phyloP scores from a whole-genome alignment of 2,329 filamentous ascomycete genomes.

The Talaromyces atroroseus region DNA sequence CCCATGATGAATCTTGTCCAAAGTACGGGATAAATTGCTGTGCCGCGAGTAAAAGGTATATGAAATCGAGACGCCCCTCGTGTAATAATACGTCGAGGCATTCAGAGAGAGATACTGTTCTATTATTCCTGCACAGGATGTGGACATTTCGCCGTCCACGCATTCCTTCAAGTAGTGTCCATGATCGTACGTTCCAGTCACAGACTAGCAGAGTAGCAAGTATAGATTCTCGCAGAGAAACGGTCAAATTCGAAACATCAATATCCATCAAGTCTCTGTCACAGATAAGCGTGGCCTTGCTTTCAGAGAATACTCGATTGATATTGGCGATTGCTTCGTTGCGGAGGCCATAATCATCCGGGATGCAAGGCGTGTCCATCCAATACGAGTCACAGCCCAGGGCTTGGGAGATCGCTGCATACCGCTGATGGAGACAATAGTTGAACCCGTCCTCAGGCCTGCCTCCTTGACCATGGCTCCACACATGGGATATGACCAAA shows the following conservation, averaged over 20 bases:
- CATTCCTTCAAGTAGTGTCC: constrained; percentile 23
- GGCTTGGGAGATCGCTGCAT: constrained; percentile 10
- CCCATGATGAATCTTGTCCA: no score
- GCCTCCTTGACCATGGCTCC: constrained; percentile 23
- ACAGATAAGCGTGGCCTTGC: constrained; percentile 24
- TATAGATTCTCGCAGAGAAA: constrained; percentile 13
- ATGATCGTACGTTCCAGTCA: constrained; percentile 24
- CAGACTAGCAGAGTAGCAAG: constrained; percentile 19
- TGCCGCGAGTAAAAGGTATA: no score
- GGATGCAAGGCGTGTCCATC: constrained; percentile 28
- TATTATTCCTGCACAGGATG: constrained; percentile 16
- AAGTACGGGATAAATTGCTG: no score
- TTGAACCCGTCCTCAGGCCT: constrained; percentile 22
- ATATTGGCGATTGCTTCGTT: constrained; percentile 19
- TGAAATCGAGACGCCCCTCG: no score
- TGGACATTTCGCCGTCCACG: constrained; percentile 13
- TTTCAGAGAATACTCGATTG: no score
- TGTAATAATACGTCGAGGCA: no score
- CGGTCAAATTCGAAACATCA: constrained; percentile 12
- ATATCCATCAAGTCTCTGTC: constrained; percentile 24
- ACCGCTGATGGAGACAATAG: constrained; percentile 20
- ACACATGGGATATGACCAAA: constrained; percentile 22
- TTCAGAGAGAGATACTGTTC: no score
- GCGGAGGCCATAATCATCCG: constrained; percentile 18
- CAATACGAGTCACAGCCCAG: constrained; percentile 25